Evolutionary conservation across 306 rosid genomes (phyloP), one percentile per base, ranked within the genome.

Genomic region (Quercus dentata): DNA sequence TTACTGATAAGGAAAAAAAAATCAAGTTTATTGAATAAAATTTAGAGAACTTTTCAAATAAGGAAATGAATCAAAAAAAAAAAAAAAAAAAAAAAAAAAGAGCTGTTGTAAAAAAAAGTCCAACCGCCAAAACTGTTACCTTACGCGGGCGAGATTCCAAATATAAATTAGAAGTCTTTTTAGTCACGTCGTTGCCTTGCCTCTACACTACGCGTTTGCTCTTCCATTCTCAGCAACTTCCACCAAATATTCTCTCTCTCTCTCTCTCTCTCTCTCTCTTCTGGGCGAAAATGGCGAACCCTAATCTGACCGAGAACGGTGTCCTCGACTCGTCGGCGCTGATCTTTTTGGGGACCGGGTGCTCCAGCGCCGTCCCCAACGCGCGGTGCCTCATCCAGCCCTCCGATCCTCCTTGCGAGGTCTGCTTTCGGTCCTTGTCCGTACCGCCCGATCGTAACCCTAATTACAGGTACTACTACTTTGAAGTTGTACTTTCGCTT

Each of bases 311-410:
- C 64, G 83, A 62, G 41, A 68, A 74, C 83, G 87, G 74, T 56
- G 71, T 20, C 1, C 62, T 18, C 68, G 79, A 81, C 86, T 95
- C 99, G 57, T 95, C 99, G 71, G 97, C 97, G 38, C 78, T 95
- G 78, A 91, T 95, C 74, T 95, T 95, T 61, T 88, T 95, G 71
- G 99, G 99, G 1, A 93, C 98, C 8, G 99, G 99, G 3, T 91
- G 97, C 61, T 95, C 99, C 1, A 85, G 99, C 87, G 86, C 97
- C 84, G 88, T 95, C 67, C 99, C 99, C 76, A 86, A 89, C 76
- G 56, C 87, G 69, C 75, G 75, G 89, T 95, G 99, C 85, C 82
- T 95, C 74, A 85, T 93, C 87, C 94, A 80, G 73, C 96, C 98
- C 5, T 81, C 98, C 44, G 82, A 93, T 85, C 98, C 98, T 58